Conservation (phyloP, 2,329 filamentous ascomycete genomes). For the Trichoderma koningiopsis region DNA sequence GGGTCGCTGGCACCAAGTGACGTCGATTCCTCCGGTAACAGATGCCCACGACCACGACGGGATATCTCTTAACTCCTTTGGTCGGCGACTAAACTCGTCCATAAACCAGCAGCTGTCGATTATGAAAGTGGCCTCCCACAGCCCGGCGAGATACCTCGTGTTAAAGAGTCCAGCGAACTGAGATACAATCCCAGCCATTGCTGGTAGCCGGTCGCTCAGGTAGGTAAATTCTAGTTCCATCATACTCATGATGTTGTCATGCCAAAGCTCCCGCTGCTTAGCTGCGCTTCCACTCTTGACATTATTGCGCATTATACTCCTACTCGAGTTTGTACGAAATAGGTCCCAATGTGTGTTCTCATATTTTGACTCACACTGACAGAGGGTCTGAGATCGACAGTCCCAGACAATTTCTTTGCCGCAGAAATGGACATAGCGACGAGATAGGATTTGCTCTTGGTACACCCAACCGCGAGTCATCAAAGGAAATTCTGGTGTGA, state of each 20-base stretch:
- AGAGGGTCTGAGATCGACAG: slow-evolving; percentile 27
- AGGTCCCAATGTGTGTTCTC: not conserved
- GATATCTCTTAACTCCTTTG: slow-evolving; percentile 21
- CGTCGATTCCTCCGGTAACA: slow-evolving; percentile 25
- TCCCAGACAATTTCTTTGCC: slow-evolving; percentile 29
- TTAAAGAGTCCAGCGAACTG: slow-evolving; percentile 19
- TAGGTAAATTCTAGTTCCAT: slow-evolving; percentile 29
- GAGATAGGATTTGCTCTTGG: slow-evolving; percentile 29
- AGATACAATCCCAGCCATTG: slow-evolving; percentile 24
- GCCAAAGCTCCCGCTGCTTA: slow-evolving; percentile 24
- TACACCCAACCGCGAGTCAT: slow-evolving; percentile 29
- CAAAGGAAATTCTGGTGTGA: slow-evolving; percentile 22
- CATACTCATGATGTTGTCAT: slow-evolving; percentile 28
- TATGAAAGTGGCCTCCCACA: slow-evolving; percentile 28
- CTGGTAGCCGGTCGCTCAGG: slow-evolving; percentile 25
- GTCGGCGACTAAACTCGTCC: slow-evolving; percentile 19
- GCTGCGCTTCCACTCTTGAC: slow-evolving; percentile 1
- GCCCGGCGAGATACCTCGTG: slow-evolving; percentile 25
- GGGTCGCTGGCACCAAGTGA: slow-evolving; percentile 25
- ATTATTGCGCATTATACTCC: slow-evolving; percentile 24
- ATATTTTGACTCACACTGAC: slow-evolving; percentile 27
- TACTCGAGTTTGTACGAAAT: slow-evolving; percentile 20
- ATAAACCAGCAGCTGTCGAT: slow-evolving; percentile 28
- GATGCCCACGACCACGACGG: slow-evolving; percentile 30
- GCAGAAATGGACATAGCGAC: slow-evolving; percentile 29